Evolutionary conservation across 768 basidiomycete species (phyloP), one percentile per base, ranked within the genome.

Genomic region (Pisolithus albus): DNA sequence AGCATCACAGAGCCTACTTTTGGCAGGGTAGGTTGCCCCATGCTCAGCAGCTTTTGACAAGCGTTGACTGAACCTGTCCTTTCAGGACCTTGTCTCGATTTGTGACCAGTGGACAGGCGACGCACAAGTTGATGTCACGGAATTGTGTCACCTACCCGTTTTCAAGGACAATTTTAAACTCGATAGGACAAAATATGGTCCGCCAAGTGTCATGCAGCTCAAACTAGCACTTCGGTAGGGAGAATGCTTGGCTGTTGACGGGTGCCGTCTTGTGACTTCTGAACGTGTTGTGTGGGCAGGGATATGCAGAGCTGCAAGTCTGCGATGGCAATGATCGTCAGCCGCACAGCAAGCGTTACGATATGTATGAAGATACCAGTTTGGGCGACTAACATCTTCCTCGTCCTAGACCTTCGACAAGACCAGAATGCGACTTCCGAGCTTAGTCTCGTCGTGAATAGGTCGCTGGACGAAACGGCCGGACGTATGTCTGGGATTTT

Each of bases 331-430:
- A 75, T 49, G 15, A 67, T 85, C 34, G 76, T 87, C 49, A 83
- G 82, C 10, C 80, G 83, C 13, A 79, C 78, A 21, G 76, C 83
- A 0, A 77, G 84, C 58, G 79, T 86, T 46, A 60, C 82, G 11
- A 70, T 75, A 19, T 78, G 81, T 59, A 58, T 83, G 24, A 70
- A 66, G 47, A 36, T 72, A 23, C 58, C 55, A n/a, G 61, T 60
- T 23, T 54, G 52, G 9, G 42, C 52, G 23, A 54, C 55, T 13
- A 64, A 70, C 40, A 59, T 82, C 40, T 85, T 80, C 60, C 66
- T 79, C 16, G 69, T 83, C 23, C 84, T 86, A 58, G 84, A 86
- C 61, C 80, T 83, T 13, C 77, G 78, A 56, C 73, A 77, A 8
- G 71, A 76, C 4, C 70, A 73, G 0, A 68, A 66, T 38, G 72